Base-by-base conservation (phyloP, 2,329 filamentous ascomycete species). In the Talaromyces sp. region DNA sequence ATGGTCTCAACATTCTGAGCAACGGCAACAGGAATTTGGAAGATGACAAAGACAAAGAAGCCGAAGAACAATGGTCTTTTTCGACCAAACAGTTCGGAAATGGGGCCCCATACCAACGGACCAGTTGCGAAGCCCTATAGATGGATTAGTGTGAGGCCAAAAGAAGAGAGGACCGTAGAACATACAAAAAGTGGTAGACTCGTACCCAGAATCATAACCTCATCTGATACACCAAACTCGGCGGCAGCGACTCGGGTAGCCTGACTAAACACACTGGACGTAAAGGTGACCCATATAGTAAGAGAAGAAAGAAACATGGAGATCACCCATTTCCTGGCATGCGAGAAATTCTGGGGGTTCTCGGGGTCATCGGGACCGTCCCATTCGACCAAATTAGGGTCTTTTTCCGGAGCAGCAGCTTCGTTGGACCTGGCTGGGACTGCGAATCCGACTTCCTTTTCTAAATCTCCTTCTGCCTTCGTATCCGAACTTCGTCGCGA, bases 1-100 rank as follows among this genome's bases (percentile, higher is more conserved):
- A 87, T 81, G 0, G 84, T 86, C 40, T 84, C 68, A 0, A 86
- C 61, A 68, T 87, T 86, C 53, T 79, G 77, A 0, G 85, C 83
- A 2, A 85, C 80, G 2, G 82, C 85, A 13, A 85, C 81, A 0
- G 83, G 82, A 58, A 87, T 83, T 64, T 86, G 81, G 67, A 86
- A 86, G 51, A 87, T 80, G 1, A 79, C 78, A 64, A 86, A 85
- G 19, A 80, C 65, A 13, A 77, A 69, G 68, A 82, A 82, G 0
- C 83, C 84, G 22, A 80, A 69, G 72, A 85, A 81, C 5, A 87
- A 72, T 1, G 83, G 83, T 3, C 72, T 68, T 61, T 76, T 79
- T 5, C 85, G 80, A 0, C 85, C 85, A 66, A 81, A 85, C 1
- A 84, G 65, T 67, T 84, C 82, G 22, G 79, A 82, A 5, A 80